A percentile compares a stretch with the other conserved stretches of the same genome.
Evolutionary conservation across 2,329 filamentous ascomycete species (phyloP).

Genomic region (Ascosphaera aggregata): DNA sequence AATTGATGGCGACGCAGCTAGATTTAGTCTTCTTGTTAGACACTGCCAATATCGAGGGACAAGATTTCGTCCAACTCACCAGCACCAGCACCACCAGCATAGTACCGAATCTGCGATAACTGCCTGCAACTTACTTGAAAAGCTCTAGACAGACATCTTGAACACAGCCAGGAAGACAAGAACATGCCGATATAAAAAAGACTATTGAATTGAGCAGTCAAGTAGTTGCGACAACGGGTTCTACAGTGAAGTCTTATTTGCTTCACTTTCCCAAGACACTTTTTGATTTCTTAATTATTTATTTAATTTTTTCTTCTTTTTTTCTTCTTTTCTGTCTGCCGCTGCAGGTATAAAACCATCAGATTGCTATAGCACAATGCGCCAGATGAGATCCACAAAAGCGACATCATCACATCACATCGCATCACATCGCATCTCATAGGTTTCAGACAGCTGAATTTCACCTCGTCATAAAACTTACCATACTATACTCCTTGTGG

Average conservation of each 20-base stretch:
- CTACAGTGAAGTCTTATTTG: too few relatives aligned
- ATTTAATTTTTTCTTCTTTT: background rate
- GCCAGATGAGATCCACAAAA: too few relatives aligned
- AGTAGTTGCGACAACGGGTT: too few relatives aligned
- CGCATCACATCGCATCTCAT: too few relatives aligned
- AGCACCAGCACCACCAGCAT: background rate
- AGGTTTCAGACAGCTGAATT: too few relatives aligned
- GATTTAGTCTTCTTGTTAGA: slow-evolving; percentile 9
- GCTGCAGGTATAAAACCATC: too few relatives aligned
- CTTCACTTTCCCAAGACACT: background rate
- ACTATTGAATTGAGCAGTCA: slow-evolving; percentile 2
- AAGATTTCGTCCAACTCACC: background rate
- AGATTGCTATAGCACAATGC: too few relatives aligned
- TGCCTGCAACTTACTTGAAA: slow-evolving; percentile 12
- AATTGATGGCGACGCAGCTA: background rate
- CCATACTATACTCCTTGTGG: too few relatives aligned
- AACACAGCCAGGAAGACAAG: slow-evolving; percentile 21
- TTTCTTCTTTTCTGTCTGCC: too few relatives aligned
- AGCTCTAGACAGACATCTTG: slow-evolving; percentile 21
- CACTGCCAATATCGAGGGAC: slow-evolving; percentile 6
- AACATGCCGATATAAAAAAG: slow-evolving; percentile 15
- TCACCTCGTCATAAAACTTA: too few relatives aligned
- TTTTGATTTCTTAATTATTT: background rate
- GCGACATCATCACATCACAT: too few relatives aligned
- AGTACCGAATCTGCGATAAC: slow-evolving; percentile 4